phyloP scores from a whole-genome alignment of 1,139 yeast species.

The Kodamaea derodonti region DNA sequence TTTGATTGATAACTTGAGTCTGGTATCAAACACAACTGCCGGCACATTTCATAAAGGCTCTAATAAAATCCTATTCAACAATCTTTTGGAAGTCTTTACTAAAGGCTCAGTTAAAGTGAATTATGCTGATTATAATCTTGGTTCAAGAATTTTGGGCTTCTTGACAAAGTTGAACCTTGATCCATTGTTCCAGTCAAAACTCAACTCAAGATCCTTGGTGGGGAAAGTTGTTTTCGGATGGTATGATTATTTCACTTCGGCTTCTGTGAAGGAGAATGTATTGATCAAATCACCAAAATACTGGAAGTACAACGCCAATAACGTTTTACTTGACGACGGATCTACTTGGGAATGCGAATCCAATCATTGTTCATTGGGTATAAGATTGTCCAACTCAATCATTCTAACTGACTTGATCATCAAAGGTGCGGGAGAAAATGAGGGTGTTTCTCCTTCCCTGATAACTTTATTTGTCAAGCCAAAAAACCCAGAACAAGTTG shows the following conservation, averaged over 20 bases:
- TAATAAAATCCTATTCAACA: constrained; percentile 11
- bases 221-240: constrained; percentile 37
- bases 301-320: constrained; percentile 40
- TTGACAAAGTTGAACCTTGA: constrained; percentile 21
- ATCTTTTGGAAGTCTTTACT: constrained; percentile 30
- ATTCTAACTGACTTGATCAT: constrained; percentile 36
- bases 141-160: constrained; percentile 41
- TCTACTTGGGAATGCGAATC: constrained; percentile 33
- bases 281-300: constrained; percentile 21
- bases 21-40: constrained; percentile 6
- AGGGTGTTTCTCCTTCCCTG: constrained; percentile 7
- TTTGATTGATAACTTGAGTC: constrained; percentile 24
- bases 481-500: constrained; percentile 14
- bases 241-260: constrained; percentile 32
- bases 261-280: constrained; percentile 3
- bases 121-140: constrained; percentile 40
- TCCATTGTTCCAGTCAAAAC: constrained; percentile 3
- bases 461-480: constrained; percentile 34
- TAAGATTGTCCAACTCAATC: constrained; percentile 30
- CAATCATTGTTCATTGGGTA: constrained; percentile 30
- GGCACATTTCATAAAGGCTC: constrained; percentile 6
- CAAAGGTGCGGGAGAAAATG: constrained; percentile 14
- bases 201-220: constrained; percentile 14
- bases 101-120: constrained; percentile 37
- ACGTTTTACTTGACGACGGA: constrained; percentile 34